Evolutionary conservation across 768 basidiomycete species (phyloP), one percentile per base, ranked within the genome.

Genomic region (Boletus speciosus): DNA sequence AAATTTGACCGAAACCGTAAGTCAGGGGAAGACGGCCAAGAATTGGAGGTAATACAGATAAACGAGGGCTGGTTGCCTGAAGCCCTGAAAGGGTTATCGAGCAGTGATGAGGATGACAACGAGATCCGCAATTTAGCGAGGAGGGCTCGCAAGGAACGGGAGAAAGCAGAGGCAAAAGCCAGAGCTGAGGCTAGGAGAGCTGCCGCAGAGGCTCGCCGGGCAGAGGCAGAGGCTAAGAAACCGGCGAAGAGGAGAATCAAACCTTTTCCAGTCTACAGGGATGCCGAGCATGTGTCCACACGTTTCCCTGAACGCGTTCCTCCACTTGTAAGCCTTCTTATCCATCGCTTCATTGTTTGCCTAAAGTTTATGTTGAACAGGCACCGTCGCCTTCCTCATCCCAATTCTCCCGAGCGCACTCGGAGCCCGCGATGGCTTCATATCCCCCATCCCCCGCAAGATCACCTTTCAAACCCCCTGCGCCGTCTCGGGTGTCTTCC

Each of bases 81-180:
- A 25, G 59, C 72, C 19, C 66, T 81, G 41, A 70, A 69, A 43
- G 72, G 62, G 25, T 49, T 74, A 23, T 63, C 74, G 14, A 73
- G 71, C 40, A 75, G 73, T n/a, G 79, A 80, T 15, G 75, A 76
- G 11, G 77, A 77, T 11, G 71, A 71, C 25, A 66, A 69, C 7
- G 61, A 71, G 29, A 61, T 73, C 49, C 62, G 61, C 7, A 67
- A 57, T 11, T 57, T 74, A 6, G 67, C 67, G 10, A 73, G 61
- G 48, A 74, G 69, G 54, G 70, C 66, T 16, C 72, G 66, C 37
- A 72, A 61, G 48, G 61, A 66, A 45, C 56, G 66, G 40, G 67
- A 58, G 56, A 70, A 61, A 38, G 60, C 48, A 10, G 61, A 65
- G 25, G 55, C 59, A 10, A 53, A 43, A 7, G 59, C 55, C 5